Evolutionary conservation across 2,329 filamentous ascomycete genomes (phyloP), one percentile per base, ranked within the genome.

Genomic region (Fusarium goolgardi): DNA sequence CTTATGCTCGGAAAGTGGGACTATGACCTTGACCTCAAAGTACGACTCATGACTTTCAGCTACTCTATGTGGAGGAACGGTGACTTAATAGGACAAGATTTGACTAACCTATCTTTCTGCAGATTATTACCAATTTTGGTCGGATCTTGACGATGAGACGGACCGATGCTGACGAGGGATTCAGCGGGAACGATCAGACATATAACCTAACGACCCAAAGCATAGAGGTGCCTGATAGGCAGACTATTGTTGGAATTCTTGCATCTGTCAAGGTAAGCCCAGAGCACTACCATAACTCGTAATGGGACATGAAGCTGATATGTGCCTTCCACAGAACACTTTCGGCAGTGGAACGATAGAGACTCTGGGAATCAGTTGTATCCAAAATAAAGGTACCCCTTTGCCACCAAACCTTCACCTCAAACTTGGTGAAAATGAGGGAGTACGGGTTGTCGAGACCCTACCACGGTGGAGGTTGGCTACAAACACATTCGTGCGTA

Each of bases 101-200:
- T 16, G 2, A 23, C 39, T 41, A 16, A 41, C 13, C 10, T 18
- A 16, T 21, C 6, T 10, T 2, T 21, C 13, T 15, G 4, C 21
- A 41, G 39, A 18, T 23, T 8, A 15, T 23, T 5, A 41, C 39
- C 20, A 41, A 16, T 10, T 23, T 41, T 11, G 4, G 7, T 18
- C 39, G 39, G 5, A 13, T 16, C 12, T 23, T 23, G 7, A 23
- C 9, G 20, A 9, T 10, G 8, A 10, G 8, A 9, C 39, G 16
- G 11, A 4, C 4, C 7, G 20, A 40, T 16, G 9, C 6, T 4
- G 6, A 21, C 15, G 21, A 21, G 20, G 6, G 5, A 8, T 1
- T 13, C 2, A 16, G 2, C 4, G 4, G 8, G 12, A 1, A 10
- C 9, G 20, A 13, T 21, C 4, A 5, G 15, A 41, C 4, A 21